Evolutionary conservation across 495 filamentous ascomycete species (phyloP), one percentile per base, ranked within the genome.

Genomic region (Aspergillus leporis): DNA sequence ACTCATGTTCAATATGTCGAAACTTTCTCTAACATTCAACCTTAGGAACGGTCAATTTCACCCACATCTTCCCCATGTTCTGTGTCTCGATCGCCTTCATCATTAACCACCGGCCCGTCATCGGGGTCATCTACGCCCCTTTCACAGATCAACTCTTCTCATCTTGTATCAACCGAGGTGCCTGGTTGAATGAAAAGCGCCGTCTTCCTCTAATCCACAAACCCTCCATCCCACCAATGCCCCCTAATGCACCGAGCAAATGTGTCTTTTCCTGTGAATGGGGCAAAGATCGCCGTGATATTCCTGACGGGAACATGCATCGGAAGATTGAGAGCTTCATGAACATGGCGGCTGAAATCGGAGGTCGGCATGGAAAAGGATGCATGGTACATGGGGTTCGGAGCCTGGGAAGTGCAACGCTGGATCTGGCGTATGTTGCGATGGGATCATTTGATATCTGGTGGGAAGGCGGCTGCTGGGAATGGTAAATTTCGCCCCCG

Each of bases 41-140:
- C 28, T 21, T 19, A 74, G 75, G 75, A 61, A 90, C 87, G 14
- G 86, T 89, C 53, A 89, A 89, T 71, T 89, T 86, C 70, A 88
- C 83, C 14, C 87, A 90, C 68, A 72, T 87, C 13, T 87, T 88
- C 71, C 87, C 86, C 50, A 86, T 88, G 84, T 89, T 88, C 75
- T 90, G 87, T 67, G 81, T 88, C 61, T 85, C 81, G 30, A 87
- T 89, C 67, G 86, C 72, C 51, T 82, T 89, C 65, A 68, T 87
- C 55, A 70, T 87, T 30, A 67, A 78, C 45, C 75, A 80, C 56
- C 60, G 71, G 16, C 83, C 87, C 14, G 62, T 83, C 4, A 85
- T 90, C 50, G 87, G 87, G 10, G 80, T 90, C 3, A 85, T 90
- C 62, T 82, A 84, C 65, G 84, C 85, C 18, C 87, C 87, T 1